Evolutionary conservation across 1,284 basidiomycete genomes (phyloP).

Genomic region (Ceratobasidium sp.): DNA sequence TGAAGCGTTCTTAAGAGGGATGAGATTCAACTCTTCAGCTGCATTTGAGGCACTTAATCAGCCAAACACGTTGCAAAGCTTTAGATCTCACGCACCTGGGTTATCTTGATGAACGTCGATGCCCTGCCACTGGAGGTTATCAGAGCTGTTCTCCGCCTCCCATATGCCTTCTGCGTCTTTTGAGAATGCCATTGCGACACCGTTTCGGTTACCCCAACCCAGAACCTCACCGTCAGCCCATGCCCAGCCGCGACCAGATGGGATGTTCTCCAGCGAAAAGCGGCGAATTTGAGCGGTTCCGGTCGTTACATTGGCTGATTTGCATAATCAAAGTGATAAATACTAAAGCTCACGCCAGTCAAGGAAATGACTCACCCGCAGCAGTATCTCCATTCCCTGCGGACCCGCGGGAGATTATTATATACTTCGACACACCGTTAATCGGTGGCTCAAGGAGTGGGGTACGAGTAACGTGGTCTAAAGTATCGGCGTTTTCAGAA

Average conservation of each 20-base stretch:
- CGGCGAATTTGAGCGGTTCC: constrained; percentile 63
- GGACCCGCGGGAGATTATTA: constrained; percentile 58
- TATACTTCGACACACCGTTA: constrained; percentile 23
- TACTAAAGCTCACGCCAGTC: background rate
- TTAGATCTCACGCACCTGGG: constrained; percentile 12
- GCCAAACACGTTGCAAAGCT: background rate
- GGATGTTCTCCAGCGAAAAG: constrained; percentile 46
- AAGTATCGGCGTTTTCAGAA: constrained; percentile 50
- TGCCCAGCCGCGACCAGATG: constrained; percentile 45
- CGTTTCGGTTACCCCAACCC: constrained; percentile 64
- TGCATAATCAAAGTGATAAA: constrained; percentile 53
- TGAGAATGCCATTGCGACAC: constrained; percentile 61
- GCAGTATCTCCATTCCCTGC: constrained; percentile 62
- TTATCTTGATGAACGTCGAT: constrained; percentile 42
- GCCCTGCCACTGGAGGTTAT: constrained; percentile 33
- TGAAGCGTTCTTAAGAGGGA: constrained; percentile 13
- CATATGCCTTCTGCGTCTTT: constrained; percentile 54
- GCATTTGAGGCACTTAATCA: too few species aligned
- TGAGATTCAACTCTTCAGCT: constrained; percentile 44
- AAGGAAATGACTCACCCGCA: constrained; percentile 53
- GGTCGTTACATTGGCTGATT: constrained; percentile 51
- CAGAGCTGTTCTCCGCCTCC: constrained; percentile 62
- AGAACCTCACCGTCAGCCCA: constrained; percentile 59
- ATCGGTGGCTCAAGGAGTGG: constrained; percentile 57
- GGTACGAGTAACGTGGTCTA: constrained; percentile 58